Evolutionary conservation across 306 rosid species (phyloP).

Genomic region (Senna siamea): DNA sequence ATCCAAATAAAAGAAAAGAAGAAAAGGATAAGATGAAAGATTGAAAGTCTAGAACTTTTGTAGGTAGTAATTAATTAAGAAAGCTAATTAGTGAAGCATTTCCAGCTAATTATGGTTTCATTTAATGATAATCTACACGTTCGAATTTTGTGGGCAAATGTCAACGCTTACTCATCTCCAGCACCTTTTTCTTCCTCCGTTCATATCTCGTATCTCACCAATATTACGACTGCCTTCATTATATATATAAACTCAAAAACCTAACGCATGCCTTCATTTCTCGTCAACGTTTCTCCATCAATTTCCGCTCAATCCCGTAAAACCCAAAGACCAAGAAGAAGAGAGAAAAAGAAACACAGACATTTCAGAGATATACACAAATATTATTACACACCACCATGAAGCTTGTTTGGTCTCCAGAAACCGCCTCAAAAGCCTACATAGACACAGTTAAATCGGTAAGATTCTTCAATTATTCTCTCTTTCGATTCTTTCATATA

Average conservation of each 20-base stretch:
- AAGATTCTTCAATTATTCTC: slow-evolving; percentile 32
- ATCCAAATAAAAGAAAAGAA: too few relatives aligned
- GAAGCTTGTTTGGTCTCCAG: slow-evolving; percentile 98
- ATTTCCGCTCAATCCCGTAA: too few relatives aligned
- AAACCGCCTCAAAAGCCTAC: slow-evolving; percentile 75
- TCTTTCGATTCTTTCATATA: too few relatives aligned
- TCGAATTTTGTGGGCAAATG: slow-evolving; percentile 23
- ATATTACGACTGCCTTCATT: too few relatives aligned
- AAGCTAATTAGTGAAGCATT: background rate
- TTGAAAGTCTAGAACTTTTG: background rate
- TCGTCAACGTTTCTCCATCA: too few relatives aligned
- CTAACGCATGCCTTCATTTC: too few relatives aligned
- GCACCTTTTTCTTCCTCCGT: background rate
- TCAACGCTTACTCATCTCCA: slow-evolving; percentile 47
- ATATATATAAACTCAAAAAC: too few relatives aligned
- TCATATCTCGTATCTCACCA: background rate
- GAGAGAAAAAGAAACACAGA: background rate
- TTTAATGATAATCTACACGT: slow-evolving; percentile 4
- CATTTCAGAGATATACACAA: too few relatives aligned
- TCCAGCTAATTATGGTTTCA: background rate
- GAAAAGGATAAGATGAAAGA: background rate
- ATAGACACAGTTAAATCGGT: slow-evolving; percentile 81
- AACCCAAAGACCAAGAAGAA: too few relatives aligned
- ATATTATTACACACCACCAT: slow-evolving; percentile 31
- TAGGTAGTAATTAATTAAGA: background rate